These are phyloP conservation scores for Celoporthe dispersa DNA, from an alignment of 2,329 filamentous ascomycete species.

Conservation along the genomic window DNA sequence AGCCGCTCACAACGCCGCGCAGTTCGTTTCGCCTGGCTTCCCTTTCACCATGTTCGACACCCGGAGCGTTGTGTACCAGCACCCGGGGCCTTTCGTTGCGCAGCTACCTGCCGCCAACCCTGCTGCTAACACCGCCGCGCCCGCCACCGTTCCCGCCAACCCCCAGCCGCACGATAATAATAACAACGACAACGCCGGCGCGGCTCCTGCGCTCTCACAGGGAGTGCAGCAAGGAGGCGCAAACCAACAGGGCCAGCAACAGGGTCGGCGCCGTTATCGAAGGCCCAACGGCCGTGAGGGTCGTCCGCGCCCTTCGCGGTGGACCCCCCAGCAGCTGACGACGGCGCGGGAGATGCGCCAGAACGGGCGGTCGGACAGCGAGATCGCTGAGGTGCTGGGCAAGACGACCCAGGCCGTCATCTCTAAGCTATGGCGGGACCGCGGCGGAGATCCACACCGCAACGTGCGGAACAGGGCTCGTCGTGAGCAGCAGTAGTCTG, in stretches of 20 bases:
- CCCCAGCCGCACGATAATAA: background rate
- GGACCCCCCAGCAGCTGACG: background rate
- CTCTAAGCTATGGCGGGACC: background rate
- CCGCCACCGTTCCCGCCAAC: too few species aligned
- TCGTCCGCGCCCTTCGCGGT: background rate
- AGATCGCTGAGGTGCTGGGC: background rate
- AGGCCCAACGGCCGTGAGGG: background rate
- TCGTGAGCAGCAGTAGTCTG: background rate
- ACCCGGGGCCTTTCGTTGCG: too few species aligned
- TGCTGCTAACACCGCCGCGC: background rate
- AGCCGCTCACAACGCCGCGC: background rate
- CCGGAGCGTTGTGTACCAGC: too few species aligned
- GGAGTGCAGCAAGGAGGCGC: background rate
- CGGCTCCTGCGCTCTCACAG: background rate
- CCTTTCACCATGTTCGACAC: too few species aligned
- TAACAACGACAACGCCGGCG: background rate
- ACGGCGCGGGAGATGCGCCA: background rate
- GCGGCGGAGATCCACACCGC: background rate
- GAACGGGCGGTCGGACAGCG: background rate
- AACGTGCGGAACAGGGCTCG: background rate
- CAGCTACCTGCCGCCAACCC: too few species aligned
- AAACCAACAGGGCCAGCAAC: background rate
- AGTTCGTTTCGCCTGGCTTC: too few species aligned
- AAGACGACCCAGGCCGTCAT: background rate
- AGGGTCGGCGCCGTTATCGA: too few species aligned